These are phyloP conservation scores for Yamagishiella unicocca DNA, from an alignment of 139 green algal genomes.

Conservation along the genomic window DNA sequence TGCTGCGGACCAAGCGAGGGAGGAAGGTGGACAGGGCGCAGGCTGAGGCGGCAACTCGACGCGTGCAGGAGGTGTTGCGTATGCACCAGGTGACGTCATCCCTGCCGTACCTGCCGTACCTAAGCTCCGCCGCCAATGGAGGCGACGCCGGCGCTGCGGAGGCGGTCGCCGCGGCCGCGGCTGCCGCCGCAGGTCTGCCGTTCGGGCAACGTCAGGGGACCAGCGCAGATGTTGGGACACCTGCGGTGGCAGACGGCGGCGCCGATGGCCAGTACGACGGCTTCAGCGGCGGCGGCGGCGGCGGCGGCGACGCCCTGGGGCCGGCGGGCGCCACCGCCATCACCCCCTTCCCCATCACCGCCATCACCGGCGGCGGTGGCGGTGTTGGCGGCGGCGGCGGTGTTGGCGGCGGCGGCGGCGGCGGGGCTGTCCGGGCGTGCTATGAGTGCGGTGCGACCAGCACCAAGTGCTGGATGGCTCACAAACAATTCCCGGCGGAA, in stretches of 20 bases:
- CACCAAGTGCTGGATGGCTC: conserved; percentile 45
- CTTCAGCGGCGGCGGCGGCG: neutral
- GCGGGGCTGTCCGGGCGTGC: neutral
- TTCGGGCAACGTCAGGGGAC: no score
- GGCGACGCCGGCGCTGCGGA: neutral
- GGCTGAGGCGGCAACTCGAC: neutral
- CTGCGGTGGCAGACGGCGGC: neutral
- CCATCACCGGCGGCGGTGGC: neutral
- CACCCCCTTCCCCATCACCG: neutral
- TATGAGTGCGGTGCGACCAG: conserved; percentile 27
- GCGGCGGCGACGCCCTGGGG: neutral
- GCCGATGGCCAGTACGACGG: neutral
- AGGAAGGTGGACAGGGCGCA: neutral
- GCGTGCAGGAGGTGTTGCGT: neutral
- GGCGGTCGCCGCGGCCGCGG: neutral
- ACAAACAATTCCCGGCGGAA: conserved; percentile 1
- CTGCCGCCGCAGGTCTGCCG: neutral
- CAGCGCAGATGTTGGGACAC: no score
- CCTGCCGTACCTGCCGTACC: neutral
- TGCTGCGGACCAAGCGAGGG: neutral
- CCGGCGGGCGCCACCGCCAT: neutral
- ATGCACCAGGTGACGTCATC: neutral
- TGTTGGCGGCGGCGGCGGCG: neutral
- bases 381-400: neutral
- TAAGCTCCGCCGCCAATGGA: neutral